Evolutionary conservation across 2,329 filamentous ascomycete species (phyloP).

Genomic region (Cercospora sesami): DNA sequence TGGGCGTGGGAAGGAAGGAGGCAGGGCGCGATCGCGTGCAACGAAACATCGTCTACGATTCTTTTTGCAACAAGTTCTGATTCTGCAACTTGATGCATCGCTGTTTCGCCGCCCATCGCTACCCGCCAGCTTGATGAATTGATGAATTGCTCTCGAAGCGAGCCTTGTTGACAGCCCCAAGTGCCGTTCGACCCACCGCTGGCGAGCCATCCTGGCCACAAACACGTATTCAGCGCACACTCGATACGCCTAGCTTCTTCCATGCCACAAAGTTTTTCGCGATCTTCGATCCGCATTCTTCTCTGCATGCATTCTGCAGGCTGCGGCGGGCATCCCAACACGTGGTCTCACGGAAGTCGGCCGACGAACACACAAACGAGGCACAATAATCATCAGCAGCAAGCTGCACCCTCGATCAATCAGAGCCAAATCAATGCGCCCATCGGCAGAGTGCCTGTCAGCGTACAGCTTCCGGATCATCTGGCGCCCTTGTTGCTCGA

Average conservation of each 20-base stretch:
- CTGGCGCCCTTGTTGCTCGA: background rate
- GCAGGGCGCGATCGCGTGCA: background rate
- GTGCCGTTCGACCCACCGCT: background rate
- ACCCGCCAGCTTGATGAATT: background rate
- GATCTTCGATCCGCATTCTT: conserved; percentile 20
- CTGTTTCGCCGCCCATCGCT: background rate
- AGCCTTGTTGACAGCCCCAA: background rate
- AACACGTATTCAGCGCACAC: conserved; percentile 1
- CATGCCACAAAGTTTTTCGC: conserved; percentile 14
- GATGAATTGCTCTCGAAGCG: background rate
- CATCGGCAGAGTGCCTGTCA: background rate
- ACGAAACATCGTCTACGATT: background rate
- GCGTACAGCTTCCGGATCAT: background rate
- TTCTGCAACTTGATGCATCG: background rate
- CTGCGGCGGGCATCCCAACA: conserved; percentile 7
- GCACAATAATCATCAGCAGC: background rate
- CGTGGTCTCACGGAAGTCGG: conserved; percentile 9
- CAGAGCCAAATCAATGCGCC: background rate
- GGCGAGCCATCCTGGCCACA: background rate
- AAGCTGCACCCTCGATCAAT: background rate
- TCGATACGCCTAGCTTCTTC: background rate
- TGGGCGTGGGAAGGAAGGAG: background rate
- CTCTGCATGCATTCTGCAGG: conserved; percentile 13
- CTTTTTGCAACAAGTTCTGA: background rate
- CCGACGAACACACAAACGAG: conserved; percentile 3